These are phyloP conservation scores for Forsythia viridissima DNA, from an alignment of 257 asterid genomes.

Conservation along the genomic window DNA sequence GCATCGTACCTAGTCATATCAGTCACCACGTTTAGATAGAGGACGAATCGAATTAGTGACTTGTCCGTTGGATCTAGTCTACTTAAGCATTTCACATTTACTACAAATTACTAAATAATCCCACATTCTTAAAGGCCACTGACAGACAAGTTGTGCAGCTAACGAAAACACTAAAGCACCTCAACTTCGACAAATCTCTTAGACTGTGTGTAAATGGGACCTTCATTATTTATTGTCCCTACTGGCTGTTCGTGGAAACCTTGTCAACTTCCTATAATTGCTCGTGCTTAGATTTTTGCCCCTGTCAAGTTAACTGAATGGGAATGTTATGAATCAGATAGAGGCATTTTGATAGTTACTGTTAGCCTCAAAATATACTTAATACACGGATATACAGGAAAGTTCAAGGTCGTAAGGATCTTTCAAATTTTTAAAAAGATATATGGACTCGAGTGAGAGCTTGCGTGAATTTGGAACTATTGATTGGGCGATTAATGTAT, in stretches of 20 bases:
- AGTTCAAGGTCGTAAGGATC: constrained; percentile 1
- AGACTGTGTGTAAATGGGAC: not conserved
- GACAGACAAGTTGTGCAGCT: not conserved
- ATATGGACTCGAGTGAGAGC: not conserved
- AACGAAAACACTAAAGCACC: not conserved
- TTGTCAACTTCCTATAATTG: not conserved
- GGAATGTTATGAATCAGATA: not conserved
- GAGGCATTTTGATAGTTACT: not conserved
- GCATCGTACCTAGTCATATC: not conserved
- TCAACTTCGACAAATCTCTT: not conserved
- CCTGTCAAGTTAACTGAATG: not conserved
- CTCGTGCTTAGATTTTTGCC: not conserved
- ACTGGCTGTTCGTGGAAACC: not conserved
- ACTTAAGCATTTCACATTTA: not conserved
- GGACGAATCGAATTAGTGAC: not conserved
- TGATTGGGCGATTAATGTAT: not conserved
- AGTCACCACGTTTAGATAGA: not conserved
- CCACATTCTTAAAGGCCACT: not conserved
- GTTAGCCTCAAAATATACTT: not conserved
- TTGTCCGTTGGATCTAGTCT: not conserved
- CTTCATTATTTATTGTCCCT: constrained; percentile 8
- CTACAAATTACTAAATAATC: not conserved
- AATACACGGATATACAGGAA: not conserved
- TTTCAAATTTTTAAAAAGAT: not conserved
- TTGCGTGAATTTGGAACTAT: constrained; percentile 4